Evolutionary conservation across 1,284 basidiomycete genomes (phyloP), one percentile per base, ranked within the genome.

Genomic region (Trametes polyzona): DNA sequence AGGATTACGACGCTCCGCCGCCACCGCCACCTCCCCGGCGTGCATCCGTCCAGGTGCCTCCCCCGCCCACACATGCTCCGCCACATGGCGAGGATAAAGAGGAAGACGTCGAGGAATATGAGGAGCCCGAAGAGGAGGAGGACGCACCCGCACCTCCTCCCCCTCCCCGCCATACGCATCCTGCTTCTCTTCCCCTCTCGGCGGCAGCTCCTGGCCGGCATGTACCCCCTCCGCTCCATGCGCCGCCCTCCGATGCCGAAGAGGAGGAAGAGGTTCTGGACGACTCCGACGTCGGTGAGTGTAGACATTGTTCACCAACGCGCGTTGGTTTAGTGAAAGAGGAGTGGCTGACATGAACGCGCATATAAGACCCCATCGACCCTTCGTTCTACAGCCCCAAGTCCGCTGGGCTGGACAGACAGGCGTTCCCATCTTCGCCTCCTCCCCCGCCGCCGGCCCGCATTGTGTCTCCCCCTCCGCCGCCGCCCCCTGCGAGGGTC

Each of bases 281-380:
- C 65, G 86, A 88, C 29, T 78, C 80, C 32, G 83, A 86, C 67
- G 84, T 82, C 39, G 86, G 86, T 86, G 57, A 63, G 80, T 74
- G 2, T 5, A 36, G 14, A 1, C 35, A 39, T 44, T 29, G 33
- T 54, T 4, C 30, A n/a, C n/a, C n/a, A n/a, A n/a, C n/a, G n/a
- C n/a, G n/a, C n/a, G n/a, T 35, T 39, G 49, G 24, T 17, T 48
- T 37, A 12, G n/a, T 21, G 50, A 32, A 17, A 39, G 24, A 19
- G 39, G 36, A 26, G 51, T 26, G 48, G 29, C 55, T 62, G 24
- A 67, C 41, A 21, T 44, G n/a, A 35, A 24, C 24, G 30, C 59
- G 27, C 33, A 60, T 29, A 32, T 63, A 88, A 88, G 86, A 89
- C 70, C 86, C 86, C 2, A 87, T 87, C 36, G 86, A 88, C 66